phyloP scores from a whole-genome alignment of 495 filamentous ascomycete genomes.

The Podospora sp. region DNA sequence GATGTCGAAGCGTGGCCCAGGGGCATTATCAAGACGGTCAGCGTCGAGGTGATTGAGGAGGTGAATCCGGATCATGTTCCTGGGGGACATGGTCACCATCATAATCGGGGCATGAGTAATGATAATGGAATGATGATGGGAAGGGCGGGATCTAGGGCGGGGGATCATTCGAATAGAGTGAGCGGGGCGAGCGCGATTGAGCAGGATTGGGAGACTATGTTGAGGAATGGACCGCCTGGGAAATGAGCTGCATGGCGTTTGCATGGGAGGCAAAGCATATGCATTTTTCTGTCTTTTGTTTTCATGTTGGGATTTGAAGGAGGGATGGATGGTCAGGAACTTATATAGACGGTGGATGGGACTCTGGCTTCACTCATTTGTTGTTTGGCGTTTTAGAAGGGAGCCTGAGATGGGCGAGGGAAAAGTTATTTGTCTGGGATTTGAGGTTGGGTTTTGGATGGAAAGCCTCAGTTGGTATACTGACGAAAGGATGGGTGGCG shows the following conservation, averaged over 20 bases:
- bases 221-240: constrained; percentile 29
- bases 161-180: constrained; percentile 2
- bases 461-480: background rate
- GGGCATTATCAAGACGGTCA: constrained; percentile 46
- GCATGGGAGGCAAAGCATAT: background rate
- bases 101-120: background rate
- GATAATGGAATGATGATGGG: background rate
- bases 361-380: background rate
- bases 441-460: background rate
- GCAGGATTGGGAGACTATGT: constrained; percentile 36
- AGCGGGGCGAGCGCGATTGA: constrained; percentile 29
- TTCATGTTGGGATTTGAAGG: background rate
- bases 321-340: constrained; percentile 1
- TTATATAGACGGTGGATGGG: background rate
- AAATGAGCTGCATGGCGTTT: background rate
- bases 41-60: constrained; percentile 44
- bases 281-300: constrained; percentile 3
- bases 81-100: background rate
- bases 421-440: background rate
- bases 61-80: constrained; percentile 30
- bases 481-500: background rate
- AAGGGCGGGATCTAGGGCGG: background rate
- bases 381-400: background rate
- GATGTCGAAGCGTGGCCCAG: constrained; percentile 35
- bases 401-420: background rate